Conservation (phyloP, 2,329 filamentous ascomycete species). For the Aureobasidium sp. region DNA sequence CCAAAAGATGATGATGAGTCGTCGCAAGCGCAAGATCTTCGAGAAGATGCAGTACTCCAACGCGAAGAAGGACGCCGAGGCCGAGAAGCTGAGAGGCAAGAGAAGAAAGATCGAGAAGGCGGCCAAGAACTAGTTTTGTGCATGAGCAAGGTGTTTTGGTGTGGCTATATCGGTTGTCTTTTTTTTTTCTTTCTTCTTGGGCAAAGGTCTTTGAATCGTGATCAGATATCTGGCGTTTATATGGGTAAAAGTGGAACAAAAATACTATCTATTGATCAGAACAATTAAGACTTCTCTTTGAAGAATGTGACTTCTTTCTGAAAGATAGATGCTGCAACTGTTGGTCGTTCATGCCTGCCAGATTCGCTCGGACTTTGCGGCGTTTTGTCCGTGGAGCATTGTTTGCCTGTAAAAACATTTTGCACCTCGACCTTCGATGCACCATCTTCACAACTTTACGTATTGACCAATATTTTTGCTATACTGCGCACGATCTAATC, state of each 20-base stretch:
- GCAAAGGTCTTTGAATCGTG: neutral
- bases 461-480: neutral
- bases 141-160: slow-evolving; percentile 10
- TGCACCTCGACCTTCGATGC: neutral
- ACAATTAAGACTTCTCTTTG: neutral
- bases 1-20: slow-evolving; percentile 95
- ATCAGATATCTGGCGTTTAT: slow-evolving; percentile 6
- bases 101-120: slow-evolving; percentile 75
- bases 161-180: slow-evolving; percentile 2
- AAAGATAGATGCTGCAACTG: neutral
- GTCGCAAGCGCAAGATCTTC: slow-evolving; percentile 94
- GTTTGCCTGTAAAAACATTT: slow-evolving; percentile 8
- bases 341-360: neutral
- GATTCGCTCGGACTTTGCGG: neutral
- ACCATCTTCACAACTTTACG: neutral
- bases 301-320: neutral
- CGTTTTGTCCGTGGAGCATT: neutral
- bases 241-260: slow-evolving; percentile 10
- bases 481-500: neutral
- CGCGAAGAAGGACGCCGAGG: slow-evolving; percentile 84
- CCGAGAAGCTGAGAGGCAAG: slow-evolving; percentile 80
- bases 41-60: slow-evolving; percentile 98
- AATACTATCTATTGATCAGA: neutral
- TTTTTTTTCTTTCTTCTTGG: neutral
- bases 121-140: slow-evolving; percentile 9